phyloP scores from a whole-genome alignment of 2,329 filamentous ascomycete genomes.

The Ceratocystis cubensis region DNA sequence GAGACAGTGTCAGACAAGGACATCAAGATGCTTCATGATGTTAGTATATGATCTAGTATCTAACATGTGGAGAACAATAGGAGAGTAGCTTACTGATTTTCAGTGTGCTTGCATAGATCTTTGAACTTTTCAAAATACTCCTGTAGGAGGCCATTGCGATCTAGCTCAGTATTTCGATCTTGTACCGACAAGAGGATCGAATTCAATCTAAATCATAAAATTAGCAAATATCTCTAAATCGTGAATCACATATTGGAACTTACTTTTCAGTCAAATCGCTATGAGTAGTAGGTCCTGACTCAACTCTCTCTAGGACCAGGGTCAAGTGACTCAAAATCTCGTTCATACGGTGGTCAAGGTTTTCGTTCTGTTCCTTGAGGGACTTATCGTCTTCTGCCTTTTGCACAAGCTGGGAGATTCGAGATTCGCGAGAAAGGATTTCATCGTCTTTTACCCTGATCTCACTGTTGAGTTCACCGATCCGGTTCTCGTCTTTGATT shows the following conservation, averaged over 20 bases:
- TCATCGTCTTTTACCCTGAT: constrained; percentile 12
- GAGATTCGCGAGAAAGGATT: neutral
- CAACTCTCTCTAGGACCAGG: neutral
- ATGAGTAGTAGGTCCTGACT: neutral
- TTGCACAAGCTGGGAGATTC: constrained; percentile 14
- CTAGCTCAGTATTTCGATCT: neutral
- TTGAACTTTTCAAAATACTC: constrained; percentile 13
- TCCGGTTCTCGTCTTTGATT: constrained; percentile 5
- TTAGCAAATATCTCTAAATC: neutral
- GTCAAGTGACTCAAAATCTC: constrained; percentile 1
- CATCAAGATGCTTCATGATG: constrained; percentile 11
- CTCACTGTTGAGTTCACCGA: constrained; percentile 1
- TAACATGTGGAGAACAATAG: neutral
- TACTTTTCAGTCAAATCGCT: neutral
- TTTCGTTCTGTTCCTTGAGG: neutral
- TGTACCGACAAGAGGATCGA: constrained; percentile 10
- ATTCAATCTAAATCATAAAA: constrained; percentile 7
- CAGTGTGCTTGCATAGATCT: constrained; percentile 1
- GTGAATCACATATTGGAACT: neutral
- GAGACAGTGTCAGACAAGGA: constrained; percentile 10
- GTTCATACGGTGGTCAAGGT: neutral
- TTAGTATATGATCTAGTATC: neutral
- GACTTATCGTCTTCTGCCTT: constrained; percentile 4
- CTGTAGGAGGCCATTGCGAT: constrained; percentile 3
- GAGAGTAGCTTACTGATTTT: constrained; percentile 8